These are phyloP conservation scores for Eucalyptus caleyi DNA, from an alignment of 345 rosid species.

Conservation along the genomic window DNA sequence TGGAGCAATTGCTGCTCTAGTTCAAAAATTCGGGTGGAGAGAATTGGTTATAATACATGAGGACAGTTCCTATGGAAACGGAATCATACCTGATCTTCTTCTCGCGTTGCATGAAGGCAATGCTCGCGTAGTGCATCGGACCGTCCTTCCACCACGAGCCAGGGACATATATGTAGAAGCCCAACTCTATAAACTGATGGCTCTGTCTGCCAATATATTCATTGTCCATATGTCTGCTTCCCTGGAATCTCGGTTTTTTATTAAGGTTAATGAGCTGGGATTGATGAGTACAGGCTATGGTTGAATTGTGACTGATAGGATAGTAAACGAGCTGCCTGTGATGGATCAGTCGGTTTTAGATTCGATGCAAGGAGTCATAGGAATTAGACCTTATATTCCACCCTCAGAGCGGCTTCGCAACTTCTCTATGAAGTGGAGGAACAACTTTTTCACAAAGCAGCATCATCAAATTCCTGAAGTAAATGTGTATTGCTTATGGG, in stretches of 20 bases:
- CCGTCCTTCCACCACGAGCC: neutral
- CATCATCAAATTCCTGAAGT: neutral
- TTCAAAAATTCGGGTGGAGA: slow-evolving; percentile 10
- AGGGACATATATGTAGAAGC: neutral
- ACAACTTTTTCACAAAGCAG: neutral
- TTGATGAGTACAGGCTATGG: neutral
- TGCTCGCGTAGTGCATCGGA: neutral
- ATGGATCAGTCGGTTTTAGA: neutral
- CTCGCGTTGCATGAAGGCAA: neutral
- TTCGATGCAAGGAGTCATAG: neutral
- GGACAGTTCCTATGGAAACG: neutral
- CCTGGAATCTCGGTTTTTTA: neutral
- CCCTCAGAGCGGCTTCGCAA: neutral
- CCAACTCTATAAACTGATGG: neutral
- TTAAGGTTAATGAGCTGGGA: neutral
- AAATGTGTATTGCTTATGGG: slow-evolving; percentile 10
- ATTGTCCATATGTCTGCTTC: neutral
- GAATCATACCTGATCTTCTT: neutral
- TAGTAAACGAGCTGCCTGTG: neutral
- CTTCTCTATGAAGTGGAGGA: neutral
- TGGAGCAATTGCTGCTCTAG: neutral
- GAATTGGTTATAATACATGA: slow-evolving; percentile 2
- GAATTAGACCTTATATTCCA: neutral
- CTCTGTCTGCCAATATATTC: neutral
- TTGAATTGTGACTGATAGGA: neutral